A percentile compares a stretch with the other conserved stretches of the same genome.
Evolutionary conservation across 2,329 filamentous ascomycete species (phyloP).

Genomic region (Neobulgaria alba): DNA sequence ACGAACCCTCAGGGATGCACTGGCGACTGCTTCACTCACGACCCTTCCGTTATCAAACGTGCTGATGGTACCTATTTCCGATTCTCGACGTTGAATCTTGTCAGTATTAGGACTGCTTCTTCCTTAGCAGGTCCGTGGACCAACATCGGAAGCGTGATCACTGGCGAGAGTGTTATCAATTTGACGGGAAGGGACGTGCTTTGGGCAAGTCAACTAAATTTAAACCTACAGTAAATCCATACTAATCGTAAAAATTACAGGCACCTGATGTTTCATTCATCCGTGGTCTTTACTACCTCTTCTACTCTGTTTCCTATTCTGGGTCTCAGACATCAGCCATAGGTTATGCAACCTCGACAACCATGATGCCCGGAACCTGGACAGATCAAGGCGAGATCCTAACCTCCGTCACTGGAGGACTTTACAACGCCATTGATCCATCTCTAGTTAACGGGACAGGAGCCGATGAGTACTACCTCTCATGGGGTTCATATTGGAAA

Average conservation of each 20-base stretch:
- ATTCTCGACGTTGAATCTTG: background rate
- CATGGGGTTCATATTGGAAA: constrained; percentile 59
- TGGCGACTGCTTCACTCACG: background rate
- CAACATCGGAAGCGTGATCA: background rate
- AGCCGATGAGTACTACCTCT: constrained; percentile 35
- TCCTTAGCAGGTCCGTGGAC: background rate
- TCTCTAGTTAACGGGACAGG: constrained; percentile 37
- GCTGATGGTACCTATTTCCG: background rate
- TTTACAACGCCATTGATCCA: constrained; percentile 51
- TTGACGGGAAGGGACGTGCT: background rate
- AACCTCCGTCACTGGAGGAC: constrained; percentile 35
- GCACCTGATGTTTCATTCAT: background rate
- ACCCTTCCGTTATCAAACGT: background rate
- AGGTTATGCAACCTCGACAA: background rate
- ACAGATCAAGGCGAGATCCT: constrained; percentile 47
- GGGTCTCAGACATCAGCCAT: background rate
- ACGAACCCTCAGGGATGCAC: background rate
- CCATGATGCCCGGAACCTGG: constrained; percentile 31
- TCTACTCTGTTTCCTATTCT: background rate
- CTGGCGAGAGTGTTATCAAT: background rate
- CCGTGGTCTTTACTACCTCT: background rate
- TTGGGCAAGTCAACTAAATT: background rate
- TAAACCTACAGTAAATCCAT: background rate
- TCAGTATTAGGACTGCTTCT: background rate
- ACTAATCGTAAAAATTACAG: background rate